Evolutionary conservation across 2,329 filamentous ascomycete species (phyloP), one percentile per base, ranked within the genome.

Genomic region (Colletotrichum coccodes): DNA sequence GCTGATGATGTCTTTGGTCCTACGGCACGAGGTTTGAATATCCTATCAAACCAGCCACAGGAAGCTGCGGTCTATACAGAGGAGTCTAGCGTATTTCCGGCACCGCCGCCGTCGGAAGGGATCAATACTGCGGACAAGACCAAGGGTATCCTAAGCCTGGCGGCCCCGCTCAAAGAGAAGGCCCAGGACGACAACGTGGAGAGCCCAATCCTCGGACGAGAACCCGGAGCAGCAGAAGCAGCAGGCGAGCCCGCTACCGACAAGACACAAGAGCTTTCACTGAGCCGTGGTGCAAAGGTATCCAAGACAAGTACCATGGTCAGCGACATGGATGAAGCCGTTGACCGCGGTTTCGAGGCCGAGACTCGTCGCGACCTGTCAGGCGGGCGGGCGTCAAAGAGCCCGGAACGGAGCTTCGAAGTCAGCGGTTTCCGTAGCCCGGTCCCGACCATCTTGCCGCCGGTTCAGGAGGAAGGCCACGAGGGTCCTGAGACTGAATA

Each of bases 401-500:
- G 47, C 54, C 47, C 50, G 21, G 63, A 65, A 36, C 47, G 61
- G 52, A 71, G 28, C 28, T 62, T 56, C 68, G 73, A 56, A 72
- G 73, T 32, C 1, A 23, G 42, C 30, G 84, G 84, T 47, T 80
- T 83, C 64, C 79, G 80, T 64, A 80, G 82, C 54, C 83, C 81
- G 3, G 79, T 83, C 23, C 78, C 81, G 6, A 80, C 82, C 62
- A 78, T 78, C n/a, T 75, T 90, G 53, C 80, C 87, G 4, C 83
- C 86, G 0, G 87, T 90, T 4, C 80, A 82, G 72, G 87, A 85
- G 71, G 84, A 90, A 72, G 78, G 80, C 9, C 79, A 80, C 1
- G 86, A 88, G 72, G 82, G 83, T 3, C 79, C 84, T 47, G 79
- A 80, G 64, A 81, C 76, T 4, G 72, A 74, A 32, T 71, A 44